Percentiles rank a stretch among this genome's conserved stretches.
Conservation (phyloP, 2,329 filamentous ascomycete genomes). For the Thielaviopsis populi region DNA sequence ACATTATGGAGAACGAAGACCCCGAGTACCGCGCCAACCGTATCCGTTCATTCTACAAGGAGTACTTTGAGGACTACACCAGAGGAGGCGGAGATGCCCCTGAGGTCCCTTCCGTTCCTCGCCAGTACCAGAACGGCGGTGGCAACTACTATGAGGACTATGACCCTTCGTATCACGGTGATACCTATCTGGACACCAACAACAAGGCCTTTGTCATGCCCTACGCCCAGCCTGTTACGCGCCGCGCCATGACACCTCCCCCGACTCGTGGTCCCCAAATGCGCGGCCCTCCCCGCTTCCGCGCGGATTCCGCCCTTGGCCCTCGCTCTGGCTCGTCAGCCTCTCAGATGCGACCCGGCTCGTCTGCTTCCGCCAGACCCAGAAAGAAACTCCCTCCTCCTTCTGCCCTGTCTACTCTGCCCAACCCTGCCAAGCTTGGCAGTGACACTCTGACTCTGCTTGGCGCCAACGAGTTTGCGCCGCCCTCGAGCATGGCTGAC, state of each 20-base stretch:
- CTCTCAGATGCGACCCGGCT: slow-evolving; percentile 37
- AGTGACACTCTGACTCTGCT: slow-evolving; percentile 63
- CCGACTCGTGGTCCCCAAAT: slow-evolving; percentile 39
- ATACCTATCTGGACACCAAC: slow-evolving; percentile 53
- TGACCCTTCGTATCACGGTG: slow-evolving; percentile 52
- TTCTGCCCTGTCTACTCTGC: slow-evolving; percentile 55
- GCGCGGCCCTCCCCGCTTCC: slow-evolving; percentile 27
- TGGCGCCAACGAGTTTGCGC: slow-evolving; percentile 69
- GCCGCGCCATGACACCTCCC: slow-evolving; percentile 91
- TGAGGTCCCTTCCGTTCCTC: slow-evolving; percentile 29
- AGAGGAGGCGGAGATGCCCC: slow-evolving; percentile 21
- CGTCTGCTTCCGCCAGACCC: slow-evolving; percentile 42
- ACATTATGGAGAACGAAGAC: slow-evolving; percentile 66
- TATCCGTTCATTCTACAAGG: slow-evolving; percentile 97
- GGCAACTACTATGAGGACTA: slow-evolving; percentile 57
- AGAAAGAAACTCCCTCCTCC: slow-evolving; percentile 46
- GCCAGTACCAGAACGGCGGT: slow-evolving; percentile 21
- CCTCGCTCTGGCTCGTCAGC: slow-evolving; percentile 25
- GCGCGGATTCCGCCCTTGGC: slow-evolving; percentile 12
- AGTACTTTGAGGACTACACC: slow-evolving; percentile 87
- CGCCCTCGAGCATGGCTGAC: slow-evolving; percentile 52
- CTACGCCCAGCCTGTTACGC: slow-evolving; percentile 69
- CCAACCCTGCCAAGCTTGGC: slow-evolving; percentile 69
- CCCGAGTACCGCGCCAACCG: slow-evolving; percentile 89
- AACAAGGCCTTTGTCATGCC: slow-evolving; percentile 61